phyloP scores from a whole-genome alignment of 2,329 filamentous ascomycete species.

The Trichophyton equinum region DNA sequence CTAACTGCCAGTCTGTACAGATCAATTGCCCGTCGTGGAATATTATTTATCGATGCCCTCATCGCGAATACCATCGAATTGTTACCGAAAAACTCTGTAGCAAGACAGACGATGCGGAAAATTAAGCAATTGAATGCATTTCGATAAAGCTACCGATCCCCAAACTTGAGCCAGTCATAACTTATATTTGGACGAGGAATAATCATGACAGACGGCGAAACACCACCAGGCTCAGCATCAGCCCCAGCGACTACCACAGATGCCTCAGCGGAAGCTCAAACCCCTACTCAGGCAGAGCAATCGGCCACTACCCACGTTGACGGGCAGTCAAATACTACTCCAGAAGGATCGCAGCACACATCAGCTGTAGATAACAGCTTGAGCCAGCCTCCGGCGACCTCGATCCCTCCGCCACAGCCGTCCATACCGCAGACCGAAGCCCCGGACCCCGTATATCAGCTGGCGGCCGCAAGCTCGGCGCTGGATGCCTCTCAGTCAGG shows the following conservation, averaged over 20 bases:
- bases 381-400: not conserved
- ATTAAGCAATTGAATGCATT: not conserved
- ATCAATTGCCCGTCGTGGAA: not conserved
- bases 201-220: not conserved
- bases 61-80: not conserved
- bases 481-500: slow-evolving; percentile 16
- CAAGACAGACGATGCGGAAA: not conserved
- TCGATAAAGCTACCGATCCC: not conserved
- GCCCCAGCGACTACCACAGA: not conserved
- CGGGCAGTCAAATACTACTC: not conserved
- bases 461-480: not conserved
- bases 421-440: not conserved
- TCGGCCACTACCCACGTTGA: not conserved
- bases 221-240: not conserved
- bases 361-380: not conserved
- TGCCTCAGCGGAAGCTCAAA: not conserved
- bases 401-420: not conserved
- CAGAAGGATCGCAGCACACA: not conserved
- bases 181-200: not conserved
- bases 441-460: not conserved
- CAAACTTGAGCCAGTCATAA: not conserved
- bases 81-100: not conserved
- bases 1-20: not conserved
- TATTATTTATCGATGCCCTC: not conserved
- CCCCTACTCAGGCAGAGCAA: not conserved